Percentiles rank a stretch among this genome's conserved stretches.
Evolutionary conservation across 495 filamentous ascomycete species (phyloP).

Genomic region (Tuber microsphaerosporum): DNA sequence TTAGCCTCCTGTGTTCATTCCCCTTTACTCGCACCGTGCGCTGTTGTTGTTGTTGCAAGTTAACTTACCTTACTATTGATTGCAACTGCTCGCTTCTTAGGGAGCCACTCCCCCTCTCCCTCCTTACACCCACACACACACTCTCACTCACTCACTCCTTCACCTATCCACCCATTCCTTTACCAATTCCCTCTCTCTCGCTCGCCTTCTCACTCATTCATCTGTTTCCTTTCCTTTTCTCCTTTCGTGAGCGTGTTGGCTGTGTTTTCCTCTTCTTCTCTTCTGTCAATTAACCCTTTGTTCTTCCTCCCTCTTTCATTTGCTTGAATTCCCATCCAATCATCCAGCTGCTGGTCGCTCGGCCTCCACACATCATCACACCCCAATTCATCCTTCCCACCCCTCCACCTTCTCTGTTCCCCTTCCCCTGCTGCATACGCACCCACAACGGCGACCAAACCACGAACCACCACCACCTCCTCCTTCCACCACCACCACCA

Average conservation of each 20-base stretch:
- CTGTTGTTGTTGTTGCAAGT: background rate
- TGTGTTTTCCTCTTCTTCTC: constrained; percentile 10
- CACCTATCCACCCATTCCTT: background rate
- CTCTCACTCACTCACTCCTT: constrained; percentile 2
- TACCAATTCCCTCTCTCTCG: background rate
- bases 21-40: constrained; percentile 7
- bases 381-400: constrained; percentile 31
- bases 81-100: background rate
- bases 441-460: constrained; percentile 33
- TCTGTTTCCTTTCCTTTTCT: constrained; percentile 2
- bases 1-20: constrained; percentile 7
- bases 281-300: constrained; percentile 21
- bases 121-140: constrained; percentile 5
- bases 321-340: constrained; percentile 29
- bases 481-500: constrained; percentile 29
- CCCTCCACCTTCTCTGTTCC: constrained; percentile 20
- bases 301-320: constrained; percentile 26
- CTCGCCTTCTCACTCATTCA: constrained; percentile 6
- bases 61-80: background rate
- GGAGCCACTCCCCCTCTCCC: constrained; percentile 1
- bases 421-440: constrained; percentile 32
- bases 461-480: constrained; percentile 29
- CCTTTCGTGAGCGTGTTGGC: background rate
- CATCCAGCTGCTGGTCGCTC: constrained; percentile 16
- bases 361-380: constrained; percentile 22